These are phyloP conservation scores for Lagenidium sp. DNA, from an alignment of 352 stramenopile species.

Conservation along the genomic window DNA sequence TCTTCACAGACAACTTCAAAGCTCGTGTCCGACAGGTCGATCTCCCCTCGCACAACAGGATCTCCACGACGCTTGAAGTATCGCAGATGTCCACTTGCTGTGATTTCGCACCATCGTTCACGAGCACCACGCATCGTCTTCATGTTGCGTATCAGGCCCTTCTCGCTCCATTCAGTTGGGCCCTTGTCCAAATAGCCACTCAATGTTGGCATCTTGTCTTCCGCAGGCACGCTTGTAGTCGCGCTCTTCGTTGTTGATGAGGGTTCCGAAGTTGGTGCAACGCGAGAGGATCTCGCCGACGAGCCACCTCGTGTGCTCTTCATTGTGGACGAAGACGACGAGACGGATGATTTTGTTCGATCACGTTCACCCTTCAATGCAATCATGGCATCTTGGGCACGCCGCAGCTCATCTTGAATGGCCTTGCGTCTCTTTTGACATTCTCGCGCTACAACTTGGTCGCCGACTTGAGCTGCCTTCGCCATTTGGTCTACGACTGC, in stretches of 20 bases:
- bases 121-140: conserved; percentile 79
- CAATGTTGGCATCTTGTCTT: conserved; percentile 64
- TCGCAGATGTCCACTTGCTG: conserved; percentile 52
- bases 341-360: background rate
- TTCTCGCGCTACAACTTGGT: conserved; percentile 70
- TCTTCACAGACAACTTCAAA: conserved; percentile 82
- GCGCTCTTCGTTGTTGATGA: conserved; percentile 7
- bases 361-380: conserved; percentile 27
- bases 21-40: conserved; percentile 65
- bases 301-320: too few species aligned
- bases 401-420: conserved; percentile 72
- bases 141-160: conserved; percentile 72
- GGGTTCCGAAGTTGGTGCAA: conserved; percentile 8
- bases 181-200: conserved; percentile 79
- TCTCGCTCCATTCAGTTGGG: conserved; percentile 77
- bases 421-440: conserved; percentile 58
- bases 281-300: too few species aligned
- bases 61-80: conserved; percentile 86
- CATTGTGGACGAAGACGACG: conserved; percentile 2
- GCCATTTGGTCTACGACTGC: conserved; percentile 61
- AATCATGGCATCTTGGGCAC: conserved; percentile 58
- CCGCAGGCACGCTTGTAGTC: conserved; percentile 8
- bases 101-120: conserved; percentile 82
- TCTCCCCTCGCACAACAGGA: conserved; percentile 70
- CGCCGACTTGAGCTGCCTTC: conserved; percentile 57